A percentile compares a stretch with the other conserved stretches of the same genome.
phyloP scores from a whole-genome alignment of 768 basidiomycete genomes.

The Gautieria morchelliformis region DNA sequence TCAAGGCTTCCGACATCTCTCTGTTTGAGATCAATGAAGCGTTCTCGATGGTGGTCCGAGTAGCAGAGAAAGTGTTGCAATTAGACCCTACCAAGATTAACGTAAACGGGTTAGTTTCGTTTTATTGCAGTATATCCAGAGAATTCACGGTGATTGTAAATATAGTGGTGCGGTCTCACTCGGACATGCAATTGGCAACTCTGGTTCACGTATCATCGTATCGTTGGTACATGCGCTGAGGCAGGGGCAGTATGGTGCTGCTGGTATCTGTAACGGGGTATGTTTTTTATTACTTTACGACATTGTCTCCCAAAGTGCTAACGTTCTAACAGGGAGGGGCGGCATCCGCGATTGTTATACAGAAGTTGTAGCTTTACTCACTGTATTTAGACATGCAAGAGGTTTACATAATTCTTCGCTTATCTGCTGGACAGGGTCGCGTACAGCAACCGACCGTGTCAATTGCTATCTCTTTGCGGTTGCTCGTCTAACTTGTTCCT shows the following conservation, averaged over 20 bases:
- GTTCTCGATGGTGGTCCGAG: constrained; percentile 88
- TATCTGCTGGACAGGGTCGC: not conserved
- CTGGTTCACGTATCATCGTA: constrained; percentile 89
- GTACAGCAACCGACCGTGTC: no score
- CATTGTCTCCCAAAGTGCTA: constrained; percentile 8
- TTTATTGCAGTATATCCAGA: not conserved
- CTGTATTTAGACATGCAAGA: no score
- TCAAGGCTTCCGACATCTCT: constrained; percentile 75
- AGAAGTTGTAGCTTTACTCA: constrained; percentile 53
- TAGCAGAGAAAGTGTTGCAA: constrained; percentile 79
- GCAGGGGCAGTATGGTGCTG: constrained; percentile 88
- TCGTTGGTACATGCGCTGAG: constrained; percentile 88
- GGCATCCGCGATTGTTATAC: constrained; percentile 83
- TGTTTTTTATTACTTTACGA: constrained; percentile 23
- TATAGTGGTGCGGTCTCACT: constrained; percentile 91
- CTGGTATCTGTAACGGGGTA: constrained; percentile 95
- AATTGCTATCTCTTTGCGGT: no score
- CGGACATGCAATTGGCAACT: constrained; percentile 94
- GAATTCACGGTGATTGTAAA: constrained; percentile 7
- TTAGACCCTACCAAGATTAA: constrained; percentile 88
- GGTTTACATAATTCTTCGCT: no score
- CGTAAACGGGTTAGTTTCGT: constrained; percentile 58
- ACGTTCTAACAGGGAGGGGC: constrained; percentile 63
- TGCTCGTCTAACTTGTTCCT: no score
- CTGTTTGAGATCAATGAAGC: constrained; percentile 97